Percentiles rank a stretch among this genome's conserved stretches.
Evolutionary conservation across 192 early-diverging fungal species (phyloP).

Genomic region (Linnemannia exigua): DNA sequence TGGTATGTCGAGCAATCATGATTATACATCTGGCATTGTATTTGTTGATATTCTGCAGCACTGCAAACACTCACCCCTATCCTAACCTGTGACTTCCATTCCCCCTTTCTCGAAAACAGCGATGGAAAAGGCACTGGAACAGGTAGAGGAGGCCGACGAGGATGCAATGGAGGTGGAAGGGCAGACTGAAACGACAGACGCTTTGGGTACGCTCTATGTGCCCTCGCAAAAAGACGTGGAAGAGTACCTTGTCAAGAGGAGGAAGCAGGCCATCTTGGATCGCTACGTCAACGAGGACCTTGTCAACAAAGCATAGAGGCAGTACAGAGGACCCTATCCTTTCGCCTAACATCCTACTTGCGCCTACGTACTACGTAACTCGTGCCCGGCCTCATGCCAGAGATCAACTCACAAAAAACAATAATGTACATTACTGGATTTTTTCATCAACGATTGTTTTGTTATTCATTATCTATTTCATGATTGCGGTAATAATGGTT

Average conservation of each 20-base stretch:
- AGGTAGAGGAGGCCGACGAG: constrained; percentile 51
- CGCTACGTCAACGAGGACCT: constrained; percentile 60
- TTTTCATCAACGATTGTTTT: not conserved
- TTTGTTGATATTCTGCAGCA: not conserved
- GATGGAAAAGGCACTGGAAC: constrained; percentile 35
- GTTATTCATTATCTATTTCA: constrained; percentile 1
- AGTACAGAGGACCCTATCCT: not conserved
- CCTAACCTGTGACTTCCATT: not conserved
- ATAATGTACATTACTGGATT: not conserved
- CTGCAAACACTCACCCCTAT: not conserved
- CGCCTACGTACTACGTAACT: not conserved
- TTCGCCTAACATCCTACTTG: not conserved
- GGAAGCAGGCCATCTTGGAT: constrained; percentile 76
- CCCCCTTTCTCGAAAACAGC: constrained; percentile 13
- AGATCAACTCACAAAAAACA: not conserved
- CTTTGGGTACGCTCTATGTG: constrained; percentile 60
- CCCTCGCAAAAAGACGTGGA: constrained; percentile 83
- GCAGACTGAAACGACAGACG: constrained; percentile 34
- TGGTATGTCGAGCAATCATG: constrained; percentile 26
- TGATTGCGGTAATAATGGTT: not conserved
- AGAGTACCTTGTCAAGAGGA: constrained; percentile 76
- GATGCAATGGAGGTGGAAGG: constrained; percentile 53
- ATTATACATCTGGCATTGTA: not conserved
- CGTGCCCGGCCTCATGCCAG: not conserved
- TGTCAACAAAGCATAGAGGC: not conserved